Evolutionary conservation across 2,329 filamentous ascomycete species (phyloP), one percentile per base, ranked within the genome.

Genomic region (Phialophora tarda): DNA sequence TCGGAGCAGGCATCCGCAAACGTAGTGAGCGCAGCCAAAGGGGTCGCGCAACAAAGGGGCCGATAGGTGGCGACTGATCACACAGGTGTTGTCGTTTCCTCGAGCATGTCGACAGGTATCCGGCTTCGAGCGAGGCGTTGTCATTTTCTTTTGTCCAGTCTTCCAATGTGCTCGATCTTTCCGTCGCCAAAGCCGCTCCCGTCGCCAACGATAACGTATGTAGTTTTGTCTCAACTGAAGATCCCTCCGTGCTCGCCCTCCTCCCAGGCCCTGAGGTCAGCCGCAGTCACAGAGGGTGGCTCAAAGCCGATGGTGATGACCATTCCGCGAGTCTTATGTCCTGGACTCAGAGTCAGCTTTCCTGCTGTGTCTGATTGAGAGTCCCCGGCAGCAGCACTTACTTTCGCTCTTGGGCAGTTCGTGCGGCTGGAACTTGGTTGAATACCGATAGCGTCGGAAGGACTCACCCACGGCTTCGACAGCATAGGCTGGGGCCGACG

Each of bases 241-340:
- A 67, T 65, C 17, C 32, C 48, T 28, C 66, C 66, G 17, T 28
- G 26, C 6, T 11, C 8, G 12, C 66, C 66, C 3, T 47, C 2
- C 24, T 68, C 66, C 66, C 66, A 68, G 6, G 23, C 30, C 7
- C 6, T 2, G 6, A 68, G 59, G 2, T 24, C 10, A n/a, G 38
- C 28, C n/a, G 23, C 12, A 28, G 41, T 38, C 1, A 61, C 24
- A 28, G 2, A 3, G 10, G 11, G 4, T 21, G 44, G 48, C 30
- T 66, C 60, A 41, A 51, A 61, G n/a, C 47, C 64, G 24, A 68
- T 68, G 26, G 65, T 59, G 48, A 68, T 47, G 26, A 68, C 48
- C 44, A 68, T 55, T 6, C 54, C 38, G 41, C 63, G 62, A 32
- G 26, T 58, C 6, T 21, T 17, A 24, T 51, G 41, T 47, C 47